A percentile compares a stretch with the other conserved stretches of the same genome.
These are phyloP conservation scores for Sporothrix dimorphospora DNA, from an alignment of 2,329 filamentous ascomycete genomes.

Conservation along the genomic window DNA sequence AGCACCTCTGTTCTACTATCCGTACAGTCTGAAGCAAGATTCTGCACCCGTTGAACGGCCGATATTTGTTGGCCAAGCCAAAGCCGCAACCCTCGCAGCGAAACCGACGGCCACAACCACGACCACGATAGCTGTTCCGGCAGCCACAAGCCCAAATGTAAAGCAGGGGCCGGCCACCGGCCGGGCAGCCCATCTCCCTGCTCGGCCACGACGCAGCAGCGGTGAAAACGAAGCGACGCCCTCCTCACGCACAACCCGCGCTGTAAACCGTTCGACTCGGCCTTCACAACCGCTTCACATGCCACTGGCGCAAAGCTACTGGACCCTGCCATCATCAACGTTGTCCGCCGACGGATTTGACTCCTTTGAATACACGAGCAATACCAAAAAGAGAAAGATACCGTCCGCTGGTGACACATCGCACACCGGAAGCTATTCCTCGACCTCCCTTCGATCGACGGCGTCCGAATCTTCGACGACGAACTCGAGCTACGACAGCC, in stretches of 20 bases:
- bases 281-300: slow-evolving; percentile 19
- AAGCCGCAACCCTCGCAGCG: not conserved
- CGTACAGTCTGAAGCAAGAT: slow-evolving; percentile 59
- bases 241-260: slow-evolving; percentile 27
- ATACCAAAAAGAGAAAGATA: slow-evolving; percentile 99
- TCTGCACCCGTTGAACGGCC: slow-evolving; percentile 50
- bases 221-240: slow-evolving; percentile 60
- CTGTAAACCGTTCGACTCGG: slow-evolving; percentile 24
- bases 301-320: slow-evolving; percentile 43
- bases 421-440: slow-evolving; percentile 48
- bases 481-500: slow-evolving; percentile 26
- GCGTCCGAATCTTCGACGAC: slow-evolving; percentile 38
- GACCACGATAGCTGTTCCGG: not conserved
- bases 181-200: not conserved
- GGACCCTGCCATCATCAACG: slow-evolving; percentile 63
- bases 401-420: slow-evolving; percentile 78
- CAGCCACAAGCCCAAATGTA: not conserved
- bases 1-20: slow-evolving; percentile 76
- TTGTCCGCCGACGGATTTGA: slow-evolving; percentile 87
- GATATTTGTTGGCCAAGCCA: not conserved
- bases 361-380: slow-evolving; percentile 97
- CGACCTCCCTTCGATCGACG: slow-evolving; percentile 41
- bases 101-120: not conserved
- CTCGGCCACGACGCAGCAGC: slow-evolving; percentile 45
- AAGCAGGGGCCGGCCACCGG: not conserved